These are phyloP conservation scores for Hypomontagnella submonticulosa DNA, from an alignment of 495 filamentous ascomycete species.

Conservation along the genomic window DNA sequence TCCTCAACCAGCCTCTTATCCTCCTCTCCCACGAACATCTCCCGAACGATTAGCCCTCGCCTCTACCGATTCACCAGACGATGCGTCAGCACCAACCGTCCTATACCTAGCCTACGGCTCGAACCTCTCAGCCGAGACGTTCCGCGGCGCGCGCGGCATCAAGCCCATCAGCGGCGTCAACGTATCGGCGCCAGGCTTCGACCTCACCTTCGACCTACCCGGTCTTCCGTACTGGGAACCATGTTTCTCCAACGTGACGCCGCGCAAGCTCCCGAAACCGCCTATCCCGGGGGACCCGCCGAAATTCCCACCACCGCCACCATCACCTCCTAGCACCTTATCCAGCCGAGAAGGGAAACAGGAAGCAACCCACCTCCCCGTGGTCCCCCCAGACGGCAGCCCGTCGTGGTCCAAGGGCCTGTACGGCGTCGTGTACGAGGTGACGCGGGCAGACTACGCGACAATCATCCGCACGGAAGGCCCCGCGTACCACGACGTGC, in stretches of 20 bases:
- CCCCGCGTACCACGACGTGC: conserved; percentile 82
- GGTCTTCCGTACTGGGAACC: conserved; percentile 90
- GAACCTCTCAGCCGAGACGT: conserved; percentile 81
- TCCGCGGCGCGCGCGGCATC: conserved; percentile 79
- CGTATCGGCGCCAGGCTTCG: conserved; percentile 80
- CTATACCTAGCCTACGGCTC: conserved; percentile 97
- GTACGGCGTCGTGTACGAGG: conserved; percentile 94
- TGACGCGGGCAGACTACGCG: conserved; percentile 81
- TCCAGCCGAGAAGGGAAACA: conserved; percentile 42
- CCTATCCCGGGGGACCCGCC: conserved; percentile 46
- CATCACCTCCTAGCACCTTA: conserved; percentile 5
- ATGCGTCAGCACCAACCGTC: conserved; percentile 60
- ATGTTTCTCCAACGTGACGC: conserved; percentile 85
- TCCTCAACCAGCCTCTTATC: conserved; percentile 4
- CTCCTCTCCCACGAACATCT: conserved; percentile 40
- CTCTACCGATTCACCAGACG: conserved; percentile 27
- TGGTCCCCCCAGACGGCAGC: conserved; percentile 56
- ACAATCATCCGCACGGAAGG: conserved; percentile 92
- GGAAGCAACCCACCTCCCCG: conserved; percentile 22
- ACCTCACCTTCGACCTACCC: conserved; percentile 84
- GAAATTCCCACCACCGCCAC: conserved; percentile 46
- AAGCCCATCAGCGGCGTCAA: conserved; percentile 79
- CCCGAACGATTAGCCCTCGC: conserved; percentile 43
- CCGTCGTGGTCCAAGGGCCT: conserved; percentile 78
- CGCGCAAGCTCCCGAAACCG: conserved; percentile 59